A percentile compares a stretch with the other conserved stretches of the same genome.
Evolutionary conservation across 2,329 filamentous ascomycete genomes (phyloP).

Genomic region (Hypoxylon sp.): DNA sequence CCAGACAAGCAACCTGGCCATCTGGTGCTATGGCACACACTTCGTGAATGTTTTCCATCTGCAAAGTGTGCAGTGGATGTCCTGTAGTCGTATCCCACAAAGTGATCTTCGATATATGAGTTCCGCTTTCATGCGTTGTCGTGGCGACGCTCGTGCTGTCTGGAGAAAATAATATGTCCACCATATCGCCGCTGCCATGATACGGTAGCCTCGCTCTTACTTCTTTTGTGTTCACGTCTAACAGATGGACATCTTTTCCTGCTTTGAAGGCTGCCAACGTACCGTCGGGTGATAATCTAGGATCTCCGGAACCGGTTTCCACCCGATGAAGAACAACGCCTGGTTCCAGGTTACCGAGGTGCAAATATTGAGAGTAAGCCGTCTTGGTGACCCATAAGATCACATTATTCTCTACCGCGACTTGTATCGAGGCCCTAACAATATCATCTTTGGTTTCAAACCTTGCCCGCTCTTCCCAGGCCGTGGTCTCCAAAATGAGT

Average conservation of each 20-base stretch:
- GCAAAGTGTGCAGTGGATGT: neutral
- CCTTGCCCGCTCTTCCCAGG: neutral
- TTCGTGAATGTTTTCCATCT: neutral
- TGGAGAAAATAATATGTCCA: constrained; percentile 10
- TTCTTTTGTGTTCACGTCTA: neutral
- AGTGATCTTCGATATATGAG: too few species aligned
- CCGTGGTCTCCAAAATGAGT: constrained; percentile 5
- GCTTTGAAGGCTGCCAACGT: neutral
- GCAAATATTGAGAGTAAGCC: neutral
- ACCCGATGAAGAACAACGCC: neutral
- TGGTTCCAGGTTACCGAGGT: neutral
- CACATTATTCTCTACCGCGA: too few species aligned
- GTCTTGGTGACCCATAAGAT: too few species aligned
- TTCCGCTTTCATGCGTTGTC: too few species aligned
- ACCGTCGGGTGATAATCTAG: constrained; percentile 7
- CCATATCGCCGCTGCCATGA: too few species aligned
- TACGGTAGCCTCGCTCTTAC: neutral
- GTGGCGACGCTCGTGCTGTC: constrained; percentile 5
- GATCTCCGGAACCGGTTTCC: neutral
- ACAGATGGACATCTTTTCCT: neutral
- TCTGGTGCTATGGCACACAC: constrained; percentile 3
- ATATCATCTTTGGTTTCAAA: too few species aligned
- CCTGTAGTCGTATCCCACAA: constrained; percentile 4
- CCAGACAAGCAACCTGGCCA: neutral
- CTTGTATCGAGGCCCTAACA: too few species aligned